Base-by-base conservation (phyloP, 352 stramenopile species). In the Blastocystis sp. region DNA sequence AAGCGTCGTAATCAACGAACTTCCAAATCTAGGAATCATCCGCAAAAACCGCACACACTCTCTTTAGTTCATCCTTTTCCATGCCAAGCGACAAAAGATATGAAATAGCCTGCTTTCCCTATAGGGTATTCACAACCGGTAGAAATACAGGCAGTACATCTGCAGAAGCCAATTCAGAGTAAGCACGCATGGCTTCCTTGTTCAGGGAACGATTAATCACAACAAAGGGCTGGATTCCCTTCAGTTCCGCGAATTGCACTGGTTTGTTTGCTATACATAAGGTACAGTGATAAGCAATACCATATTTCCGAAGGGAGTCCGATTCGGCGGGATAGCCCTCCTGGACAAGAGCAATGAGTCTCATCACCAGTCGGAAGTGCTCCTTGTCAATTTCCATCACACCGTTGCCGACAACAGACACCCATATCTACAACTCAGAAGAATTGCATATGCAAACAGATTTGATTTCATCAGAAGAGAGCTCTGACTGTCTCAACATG, bases 1-100 rank as follows among this genome's bases (percentile, higher is more conserved):
- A 23, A 2, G 52, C 21, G 19, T 84, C 43, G 21, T 56, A 62
- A 84, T 84, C 74, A 21, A 84, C 74, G 56, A 84, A 84, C 3
- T 40, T 84, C 74, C 74, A 84, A 2, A 84, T 59, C 74, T 84
- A 43, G 0, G 2, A 52, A 60, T 69, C 14, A 84, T 10, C 38
- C 0, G 2, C 9, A 38, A 52, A 45, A 3, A 43, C 7, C 56
- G 34, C 11, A 10, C 38, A 10, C 5, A 84, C 74, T 19, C 14
- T 52, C 21, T 45, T 34, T 10, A 84, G 4, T 40, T 28, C 43
- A 34, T 84, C 56, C 28, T 84, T 84, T 2, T 62, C 52, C 21
- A 84, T 7, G n/a, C 34, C 53, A 2, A 56, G 45, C 4, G 34
- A 53, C 11, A 40, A 21, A n/a, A 84, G 5, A 38, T 66, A 84